phyloP scores from a whole-genome alignment of 768 basidiomycete genomes.

The Cytidiella melzeri region DNA sequence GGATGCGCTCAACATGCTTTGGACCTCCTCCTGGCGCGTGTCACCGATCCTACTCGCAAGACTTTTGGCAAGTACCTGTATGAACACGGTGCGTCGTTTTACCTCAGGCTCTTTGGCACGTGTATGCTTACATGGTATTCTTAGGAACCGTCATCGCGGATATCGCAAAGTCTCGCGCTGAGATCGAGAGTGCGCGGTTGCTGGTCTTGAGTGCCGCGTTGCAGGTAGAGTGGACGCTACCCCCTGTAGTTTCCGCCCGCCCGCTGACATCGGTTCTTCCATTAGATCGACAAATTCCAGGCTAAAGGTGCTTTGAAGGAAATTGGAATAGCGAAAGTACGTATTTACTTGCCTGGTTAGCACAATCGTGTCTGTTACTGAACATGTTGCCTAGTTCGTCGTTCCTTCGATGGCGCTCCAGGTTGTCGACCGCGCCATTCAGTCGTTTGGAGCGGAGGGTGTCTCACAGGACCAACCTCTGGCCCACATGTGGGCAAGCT shows the following conservation, averaged over 20 bases:
- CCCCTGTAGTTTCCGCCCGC: too few relatives aligned
- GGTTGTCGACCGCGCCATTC: constrained; percentile 94
- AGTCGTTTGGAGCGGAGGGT: constrained; percentile 95
- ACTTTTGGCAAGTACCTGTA: constrained; percentile 92
- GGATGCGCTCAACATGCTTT: constrained; percentile 82
- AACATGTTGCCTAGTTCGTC: constrained; percentile 58
- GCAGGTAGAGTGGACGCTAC: constrained; percentile 56
- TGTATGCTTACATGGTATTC: neutral
- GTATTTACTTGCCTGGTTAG: constrained; percentile 6
- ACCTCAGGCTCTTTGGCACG: neutral
- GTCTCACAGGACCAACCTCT: constrained; percentile 85
- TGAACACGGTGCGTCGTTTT: constrained; percentile 65
- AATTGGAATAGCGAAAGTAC: constrained; percentile 94
- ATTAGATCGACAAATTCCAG: constrained; percentile 79
- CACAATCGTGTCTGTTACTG: neutral
- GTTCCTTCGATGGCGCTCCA: constrained; percentile 86
- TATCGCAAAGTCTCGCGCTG: constrained; percentile 87
- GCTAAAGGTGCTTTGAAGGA: constrained; percentile 97
- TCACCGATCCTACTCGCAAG: constrained; percentile 86
- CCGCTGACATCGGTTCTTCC: neutral
- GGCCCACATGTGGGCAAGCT: constrained; percentile 66
- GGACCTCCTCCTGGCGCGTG: constrained; percentile 83
- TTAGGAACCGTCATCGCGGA: constrained; percentile 83
- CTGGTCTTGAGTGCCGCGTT: constrained; percentile 89
- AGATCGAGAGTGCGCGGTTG: constrained; percentile 83